Evolutionary conservation across 2,329 filamentous ascomycete species (phyloP), one percentile per base, ranked within the genome.

Genomic region (Talaromyces sp.): DNA sequence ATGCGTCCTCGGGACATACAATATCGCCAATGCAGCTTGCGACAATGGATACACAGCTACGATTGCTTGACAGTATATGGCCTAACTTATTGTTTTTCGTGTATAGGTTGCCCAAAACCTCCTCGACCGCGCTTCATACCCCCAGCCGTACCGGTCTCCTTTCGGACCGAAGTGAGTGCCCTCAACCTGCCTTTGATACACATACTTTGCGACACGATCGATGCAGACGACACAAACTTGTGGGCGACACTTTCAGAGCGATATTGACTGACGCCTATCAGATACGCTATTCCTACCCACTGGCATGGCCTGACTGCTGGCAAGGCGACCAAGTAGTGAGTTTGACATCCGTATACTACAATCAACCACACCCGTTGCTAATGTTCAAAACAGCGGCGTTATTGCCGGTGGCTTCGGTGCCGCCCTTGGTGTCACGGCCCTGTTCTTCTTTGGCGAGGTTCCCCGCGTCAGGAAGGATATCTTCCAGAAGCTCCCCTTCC

Each of bases 401-500:
- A 78, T 85, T 55, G 81, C 79, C 51, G 80, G 74, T 58, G 78
- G 77, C 53, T 86, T 87, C 74, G 85, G 83, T 65, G 81, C 79
- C 63, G 78, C 80, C 53, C 79, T 81, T 48, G 85, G 82, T 64
- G 76, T 84, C 70, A 83, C 84, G 73, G 83, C 82, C 41, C 71
- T 88, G 66, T 87, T 84, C 78, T 85, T 88, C 80, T 83, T 87
- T 75, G 82, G 83, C 67, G 85, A 86, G 67, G 79, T 88, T 27
- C 85, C 85, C 62, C 81, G 80, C 69, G 83, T 88, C 52, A 79
- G 83, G 70, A 79, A 82, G 67, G 85, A 88, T 70, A 84, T 88
- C 65, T 78, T 86, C 71, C 78, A 81, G 74, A 82, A 85, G 75
- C 68, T 87, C 27, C 85, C 85, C 7, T 72, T 86, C 65, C 75